Conservation (phyloP, 805 yeast species). For the Barnettozyma sucrosica region DNA sequence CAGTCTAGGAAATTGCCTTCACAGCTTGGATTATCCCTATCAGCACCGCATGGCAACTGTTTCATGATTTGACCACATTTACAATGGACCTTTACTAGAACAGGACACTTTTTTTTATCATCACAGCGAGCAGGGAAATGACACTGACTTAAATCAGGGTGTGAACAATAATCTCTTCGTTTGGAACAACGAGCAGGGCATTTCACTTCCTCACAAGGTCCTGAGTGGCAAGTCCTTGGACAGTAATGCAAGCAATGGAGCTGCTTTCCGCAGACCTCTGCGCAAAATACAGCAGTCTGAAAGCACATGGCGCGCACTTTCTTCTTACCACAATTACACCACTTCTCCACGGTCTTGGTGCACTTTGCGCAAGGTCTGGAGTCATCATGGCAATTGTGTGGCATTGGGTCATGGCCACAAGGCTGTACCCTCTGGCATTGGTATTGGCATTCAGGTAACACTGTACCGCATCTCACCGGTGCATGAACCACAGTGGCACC, state of each 20-base stretch:
- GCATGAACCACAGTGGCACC: conserved; percentile 74
- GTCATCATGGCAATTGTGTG: conserved; percentile 73
- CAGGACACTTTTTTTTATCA: conserved; percentile 47
- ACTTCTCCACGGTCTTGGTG: conserved; percentile 50
- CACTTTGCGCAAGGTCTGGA: conserved; percentile 68
- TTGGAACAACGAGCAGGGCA: conserved; percentile 60
- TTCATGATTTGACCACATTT: conserved; percentile 54
- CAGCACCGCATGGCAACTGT: conserved; percentile 52
- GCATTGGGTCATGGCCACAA: conserved; percentile 70
- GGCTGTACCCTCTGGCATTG: conserved; percentile 51
- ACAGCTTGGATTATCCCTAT: conserved; percentile 28
- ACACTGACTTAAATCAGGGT: conserved; percentile 56
- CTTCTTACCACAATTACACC: conserved; percentile 57
- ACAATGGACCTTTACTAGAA: conserved; percentile 47
- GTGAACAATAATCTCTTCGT: conserved; percentile 55
- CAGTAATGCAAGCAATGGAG: conserved; percentile 49
- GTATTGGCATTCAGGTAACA: conserved; percentile 54
- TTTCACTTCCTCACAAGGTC: conserved; percentile 42
- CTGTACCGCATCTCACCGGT: conserved; percentile 81
- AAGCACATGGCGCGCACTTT: conserved; percentile 62
- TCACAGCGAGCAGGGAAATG: conserved; percentile 54
- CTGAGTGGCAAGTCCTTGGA: conserved; percentile 49
- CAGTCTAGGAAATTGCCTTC: conserved; percentile 45
- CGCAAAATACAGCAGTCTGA: conserved; percentile 64
- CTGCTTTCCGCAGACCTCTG: conserved; percentile 49